A percentile compares a stretch with the other conserved stretches of the same genome.
These are phyloP conservation scores for Pseudonitzschia delicatissima DNA, from an alignment of 108 stramenopile genomes.

Conservation along the genomic window DNA sequence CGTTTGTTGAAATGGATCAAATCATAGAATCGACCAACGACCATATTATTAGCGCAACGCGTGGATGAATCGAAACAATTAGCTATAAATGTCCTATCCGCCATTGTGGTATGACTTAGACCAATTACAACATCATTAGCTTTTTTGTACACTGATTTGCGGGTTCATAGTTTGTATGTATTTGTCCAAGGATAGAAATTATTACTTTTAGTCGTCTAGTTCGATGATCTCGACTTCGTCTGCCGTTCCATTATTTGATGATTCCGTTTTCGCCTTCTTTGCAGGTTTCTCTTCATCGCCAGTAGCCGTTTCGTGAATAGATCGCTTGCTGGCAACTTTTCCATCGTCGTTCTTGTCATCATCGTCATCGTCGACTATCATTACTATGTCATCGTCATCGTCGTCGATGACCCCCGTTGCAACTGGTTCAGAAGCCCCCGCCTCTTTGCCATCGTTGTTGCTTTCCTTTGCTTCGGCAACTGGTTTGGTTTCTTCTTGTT, in stretches of 20 bases:
- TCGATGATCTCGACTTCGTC: not conserved
- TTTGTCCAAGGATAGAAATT: too few species aligned
- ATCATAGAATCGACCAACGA: too few species aligned
- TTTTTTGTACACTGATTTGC: too few species aligned
- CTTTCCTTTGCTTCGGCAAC: not conserved
- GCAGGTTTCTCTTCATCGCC: constrained; percentile 18
- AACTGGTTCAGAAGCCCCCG: not conserved
- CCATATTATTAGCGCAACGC: not conserved
- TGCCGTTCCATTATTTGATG: constrained; percentile 41
- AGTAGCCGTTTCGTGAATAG: not conserved
- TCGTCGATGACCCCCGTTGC: constrained; percentile 13
- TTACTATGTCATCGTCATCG: constrained; percentile 40
- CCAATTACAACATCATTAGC: too few species aligned
- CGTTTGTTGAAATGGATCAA: too few species aligned
- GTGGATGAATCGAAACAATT: too few species aligned
- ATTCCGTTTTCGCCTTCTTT: constrained; percentile 48
- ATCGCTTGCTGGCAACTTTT: constrained; percentile 10
- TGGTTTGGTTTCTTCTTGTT: not conserved
- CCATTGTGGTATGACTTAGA: too few species aligned
- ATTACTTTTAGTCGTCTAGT: not conserved
- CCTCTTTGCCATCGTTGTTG: not conserved
- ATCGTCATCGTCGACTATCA: constrained; percentile 28
- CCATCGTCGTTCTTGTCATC: constrained; percentile 10
- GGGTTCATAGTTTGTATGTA: too few species aligned
- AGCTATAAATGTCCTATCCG: too few species aligned